Evolutionary conservation across 2,329 filamentous ascomycete genomes (phyloP), one percentile per base, ranked within the genome.

Genomic region (Aspergillus versicolor): DNA sequence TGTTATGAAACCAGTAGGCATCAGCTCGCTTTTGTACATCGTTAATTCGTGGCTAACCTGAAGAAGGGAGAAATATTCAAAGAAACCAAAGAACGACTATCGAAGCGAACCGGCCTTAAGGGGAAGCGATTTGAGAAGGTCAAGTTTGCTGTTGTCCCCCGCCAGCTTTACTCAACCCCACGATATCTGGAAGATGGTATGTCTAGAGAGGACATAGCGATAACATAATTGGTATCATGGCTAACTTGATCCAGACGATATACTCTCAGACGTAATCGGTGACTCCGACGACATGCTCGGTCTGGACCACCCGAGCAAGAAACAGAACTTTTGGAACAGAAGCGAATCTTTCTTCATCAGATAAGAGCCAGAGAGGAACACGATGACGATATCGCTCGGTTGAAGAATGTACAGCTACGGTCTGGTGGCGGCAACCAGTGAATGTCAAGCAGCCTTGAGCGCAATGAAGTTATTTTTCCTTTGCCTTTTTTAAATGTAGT

Each of bases 91-190:
- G 91, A 96, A 77, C 87, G 94, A n/a, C 80, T 99, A 4, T 92
- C 94, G 65, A 93, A 92, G 74, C 84, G 93, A 58, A 96, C 91
- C 0, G 92, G 92, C 24, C 88, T 99, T 77, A 97, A 97, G 76
- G 95, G 94, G 74, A 99, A 99, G 81, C 91, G 91, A 63, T 92
- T 99, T 65, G 93, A 99, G 75, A 97, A 97, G 81, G 94, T 99
- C 75, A 97, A 95, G 75, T 97, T 99, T 79, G 90, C 92, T 6
- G 76, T 96, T 32, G 84, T 97, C 51, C 81, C 87, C 72, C 82
- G 89, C 71, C 65, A 77, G 65, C 82, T 85, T 51, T 95, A 90
- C 75, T 86, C 89, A 40, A 91, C 89, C 69, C 89, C 92, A 24
- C 83, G 86, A 58, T 95, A 95, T 77, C 80, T 99, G 46, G 86